Evolutionary conservation across 805 yeast species (phyloP).

Genomic region (Saturnispora zaruensis): DNA sequence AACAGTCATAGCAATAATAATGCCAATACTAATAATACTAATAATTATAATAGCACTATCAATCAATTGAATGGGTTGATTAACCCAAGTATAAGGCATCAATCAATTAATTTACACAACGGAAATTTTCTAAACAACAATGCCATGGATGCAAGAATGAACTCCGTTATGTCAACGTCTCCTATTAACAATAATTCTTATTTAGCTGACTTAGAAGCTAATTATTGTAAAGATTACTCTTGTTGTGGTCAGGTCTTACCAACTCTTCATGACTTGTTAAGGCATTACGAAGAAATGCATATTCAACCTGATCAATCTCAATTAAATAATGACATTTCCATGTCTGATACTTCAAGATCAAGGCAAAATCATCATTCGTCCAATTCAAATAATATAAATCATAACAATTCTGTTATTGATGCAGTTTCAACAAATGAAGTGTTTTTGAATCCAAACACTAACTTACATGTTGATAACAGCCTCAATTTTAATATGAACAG

Average conservation of each 20-base stretch:
- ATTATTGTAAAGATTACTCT: constrained; percentile 91
- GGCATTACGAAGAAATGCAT: constrained; percentile 96
- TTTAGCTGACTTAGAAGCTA: constrained; percentile 87
- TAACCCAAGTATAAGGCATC: constrained; percentile 10
- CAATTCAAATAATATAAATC: constrained; percentile 18
- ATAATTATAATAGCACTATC: not conserved
- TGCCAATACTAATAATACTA: constrained; percentile 13
- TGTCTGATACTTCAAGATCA: constrained; percentile 31
- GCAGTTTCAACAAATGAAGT: constrained; percentile 92
- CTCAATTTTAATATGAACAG: constrained; percentile 10
- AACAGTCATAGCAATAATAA: constrained; percentile 14
- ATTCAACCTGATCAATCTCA: constrained; percentile 47
- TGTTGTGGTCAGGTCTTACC: constrained; percentile 94
- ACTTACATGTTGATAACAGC: constrained; percentile 9
- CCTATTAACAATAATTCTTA: constrained; percentile 68
- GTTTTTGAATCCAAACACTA: constrained; percentile 37
- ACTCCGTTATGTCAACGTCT: constrained; percentile 35
- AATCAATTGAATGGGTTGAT: not conserved
- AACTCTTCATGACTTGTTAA: constrained; percentile 82
- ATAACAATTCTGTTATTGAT: constrained; percentile 55
- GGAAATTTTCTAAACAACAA: constrained; percentile 15
- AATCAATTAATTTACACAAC: constrained; percentile 13
- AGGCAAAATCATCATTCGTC: constrained; percentile 9
- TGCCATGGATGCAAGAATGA: constrained; percentile 23
- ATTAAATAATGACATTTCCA: not conserved